Evolutionary conservation across 495 filamentous ascomycete genomes (phyloP).

Genomic region (Xylaria acuta): DNA sequence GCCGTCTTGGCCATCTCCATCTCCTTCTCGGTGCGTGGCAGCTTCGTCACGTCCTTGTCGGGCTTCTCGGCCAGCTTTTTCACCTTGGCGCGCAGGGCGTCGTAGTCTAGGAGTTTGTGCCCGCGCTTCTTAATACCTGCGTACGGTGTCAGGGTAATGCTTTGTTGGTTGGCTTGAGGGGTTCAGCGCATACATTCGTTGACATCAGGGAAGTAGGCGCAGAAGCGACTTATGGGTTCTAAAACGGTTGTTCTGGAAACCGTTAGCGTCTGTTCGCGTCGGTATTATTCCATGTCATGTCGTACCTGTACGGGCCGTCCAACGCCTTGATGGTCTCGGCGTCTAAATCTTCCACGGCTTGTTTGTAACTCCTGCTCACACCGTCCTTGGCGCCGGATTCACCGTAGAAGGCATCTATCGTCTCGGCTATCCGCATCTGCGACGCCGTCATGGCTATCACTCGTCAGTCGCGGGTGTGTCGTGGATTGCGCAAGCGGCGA

Average conservation of each 20-base stretch:
- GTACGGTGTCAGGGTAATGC: conserved; percentile 20
- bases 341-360: conserved; percentile 95
- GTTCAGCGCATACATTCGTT: conserved; percentile 79
- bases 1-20: conserved; percentile 89
- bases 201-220: conserved; percentile 98
- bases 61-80: conserved; percentile 98
- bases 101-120: conserved; percentile 97
- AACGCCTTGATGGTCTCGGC: conserved; percentile 98
- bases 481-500: too few relatives aligned
- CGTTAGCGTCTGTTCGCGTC: conserved; percentile 3
- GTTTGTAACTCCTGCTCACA: conserved; percentile 94
- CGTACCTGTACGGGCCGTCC: conserved; percentile 91
- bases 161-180: background rate
- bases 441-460: conserved; percentile 92
- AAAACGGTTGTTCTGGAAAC: conserved; percentile 79
- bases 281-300: conserved; percentile 8
- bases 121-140: conserved; percentile 95
- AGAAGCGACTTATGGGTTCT: conserved; percentile 93
- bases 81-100: conserved; percentile 91
- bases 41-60: conserved; percentile 95
- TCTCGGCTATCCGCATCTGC: conserved; percentile 99
- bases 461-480: conserved; percentile 6
- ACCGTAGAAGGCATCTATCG: conserved; percentile 98
- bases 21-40: conserved; percentile 93
- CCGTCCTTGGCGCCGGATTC: conserved; percentile 94